Evolutionary conservation across 2,329 filamentous ascomycete genomes (phyloP).

Genomic region (Penicillium fuscoglaucum): DNA sequence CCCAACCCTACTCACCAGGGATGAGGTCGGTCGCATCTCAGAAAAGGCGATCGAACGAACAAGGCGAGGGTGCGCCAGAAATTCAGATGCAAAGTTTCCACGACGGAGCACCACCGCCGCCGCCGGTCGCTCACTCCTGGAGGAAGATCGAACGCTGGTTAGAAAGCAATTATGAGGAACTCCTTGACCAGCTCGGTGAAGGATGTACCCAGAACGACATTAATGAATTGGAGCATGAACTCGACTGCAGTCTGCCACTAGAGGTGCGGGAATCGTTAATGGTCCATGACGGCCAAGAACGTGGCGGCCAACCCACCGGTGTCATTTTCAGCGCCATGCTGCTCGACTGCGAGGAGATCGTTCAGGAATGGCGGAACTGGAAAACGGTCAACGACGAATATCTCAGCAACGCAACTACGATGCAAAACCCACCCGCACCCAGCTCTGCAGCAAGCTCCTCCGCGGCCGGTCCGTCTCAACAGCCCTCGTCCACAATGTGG

Average conservation of each 20-base stretch:
- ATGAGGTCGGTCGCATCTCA: constrained; percentile 75
- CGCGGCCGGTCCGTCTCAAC: constrained; percentile 56
- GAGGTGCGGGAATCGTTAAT: constrained; percentile 90
- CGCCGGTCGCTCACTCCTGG: constrained; percentile 88
- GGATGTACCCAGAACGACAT: constrained; percentile 91
- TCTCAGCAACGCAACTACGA: constrained; percentile 59
- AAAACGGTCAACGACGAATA: constrained; percentile 89
- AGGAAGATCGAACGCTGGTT: constrained; percentile 90
- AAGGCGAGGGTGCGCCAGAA: constrained; percentile 72
- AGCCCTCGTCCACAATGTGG: constrained; percentile 66
- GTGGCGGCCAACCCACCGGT: constrained; percentile 84
- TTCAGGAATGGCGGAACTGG: constrained; percentile 98
- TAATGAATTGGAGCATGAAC: constrained; percentile 92
- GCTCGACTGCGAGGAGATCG: constrained; percentile 95
- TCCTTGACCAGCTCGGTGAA: constrained; percentile 90
- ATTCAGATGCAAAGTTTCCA: constrained; percentile 97
- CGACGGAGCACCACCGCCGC: constrained; percentile 85
- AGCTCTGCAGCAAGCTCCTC: constrained; percentile 70
- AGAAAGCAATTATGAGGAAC: constrained; percentile 91
- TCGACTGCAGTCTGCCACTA: constrained; percentile 89
- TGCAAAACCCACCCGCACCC: constrained; percentile 60
- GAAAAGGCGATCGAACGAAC: constrained; percentile 59
- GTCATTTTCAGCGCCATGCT: constrained; percentile 94
- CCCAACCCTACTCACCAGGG: constrained; percentile 83
- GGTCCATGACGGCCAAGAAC: constrained; percentile 95